Percentiles rank a stretch among this genome's conserved stretches.
Conservation (phyloP, 108 stramenopile genomes). For the Cylindrotheca fusiformis region DNA sequence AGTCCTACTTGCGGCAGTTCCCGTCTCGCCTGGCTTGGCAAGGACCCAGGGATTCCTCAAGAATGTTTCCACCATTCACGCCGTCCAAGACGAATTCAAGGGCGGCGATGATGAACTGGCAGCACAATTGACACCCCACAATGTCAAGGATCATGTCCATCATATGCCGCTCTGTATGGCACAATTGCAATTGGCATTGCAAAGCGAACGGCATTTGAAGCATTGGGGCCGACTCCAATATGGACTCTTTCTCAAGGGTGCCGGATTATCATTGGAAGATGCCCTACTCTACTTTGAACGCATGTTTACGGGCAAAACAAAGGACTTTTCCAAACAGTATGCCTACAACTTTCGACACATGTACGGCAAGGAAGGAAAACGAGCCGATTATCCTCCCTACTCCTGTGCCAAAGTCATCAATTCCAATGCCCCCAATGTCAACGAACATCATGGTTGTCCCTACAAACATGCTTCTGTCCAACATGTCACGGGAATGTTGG, state of each 20-base stretch:
- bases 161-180: conserved; percentile 97
- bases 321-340: conserved; percentile 94
- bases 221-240: conserved; percentile 96
- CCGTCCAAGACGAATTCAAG: conserved; percentile 45
- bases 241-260: conserved; percentile 96
- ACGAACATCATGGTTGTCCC: conserved; percentile 97
- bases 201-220: conserved; percentile 89
- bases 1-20: conserved; percentile 39
- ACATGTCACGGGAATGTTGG: conserved; percentile 59
- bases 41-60: conserved; percentile 40
- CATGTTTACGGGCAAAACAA: conserved; percentile 81
- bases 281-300: conserved; percentile 89
- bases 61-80: conserved; percentile 82
- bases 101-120: conserved; percentile 18
- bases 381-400: conserved; percentile 88
- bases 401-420: conserved; percentile 92
- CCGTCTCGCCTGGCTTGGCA: conserved; percentile 68
- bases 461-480: conserved; percentile 87
- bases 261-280: conserved; percentile 92
- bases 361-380: conserved; percentile 98
- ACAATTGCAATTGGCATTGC: conserved; percentile 79
- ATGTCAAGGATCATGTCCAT: conserved; percentile 60
- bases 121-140: conserved; percentile 51
- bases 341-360: conserved; percentile 94
- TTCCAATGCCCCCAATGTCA: conserved; percentile 69